Base-by-base conservation (phyloP, 2,329 filamentous ascomycete species). In the Calonectria hawksworthii region DNA sequence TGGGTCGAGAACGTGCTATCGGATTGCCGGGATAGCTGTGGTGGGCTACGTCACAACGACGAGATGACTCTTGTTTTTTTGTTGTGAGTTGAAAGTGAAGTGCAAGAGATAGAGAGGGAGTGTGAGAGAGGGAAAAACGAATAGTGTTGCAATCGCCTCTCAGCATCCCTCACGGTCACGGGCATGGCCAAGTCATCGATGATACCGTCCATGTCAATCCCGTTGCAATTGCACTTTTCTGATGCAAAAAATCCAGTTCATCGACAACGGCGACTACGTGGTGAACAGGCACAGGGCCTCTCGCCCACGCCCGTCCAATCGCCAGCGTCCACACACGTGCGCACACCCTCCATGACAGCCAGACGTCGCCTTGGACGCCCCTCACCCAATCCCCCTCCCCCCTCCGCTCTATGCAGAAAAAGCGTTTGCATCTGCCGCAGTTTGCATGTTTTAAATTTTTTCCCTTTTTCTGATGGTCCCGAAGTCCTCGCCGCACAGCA, bases 261-360 rank as follows among this genome's bases (percentile, higher is more conserved):
- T 70, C 66, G 44, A 61, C 56, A 61, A 61, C 56, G 28, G 54
- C 68, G 68, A 61, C 56, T 70, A 70, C 68, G 68, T 70, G 68
- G 68, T 70, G 61, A 61, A 63, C 68, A 70, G 63, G 63, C 68
- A 70, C 68, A 70, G 68, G 68, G 59, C 47, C 30, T 54, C 61
- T 61, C 68, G 47, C 47, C 47, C 59, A 65, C 68, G 32, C 59
- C 56, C 59, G 51, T 54, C 44, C 68, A 70, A 41, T 52, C 59
- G 44, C 44, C 59, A 21, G 34, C 61, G 36, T 30, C 59, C 56
- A 54, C 68, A 64, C 30, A 70, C 61, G 38, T 47, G 63, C 68
- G 50, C 68, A 70, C 68, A 70, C 68, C 68, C 59, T 70, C 68
- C 68, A 70, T 38, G 38, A 26, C 44, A 47, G 23, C 23, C 61